These are phyloP conservation scores for Diplodia intermedia DNA, from an alignment of 2,329 filamentous ascomycete species.

Conservation along the genomic window DNA sequence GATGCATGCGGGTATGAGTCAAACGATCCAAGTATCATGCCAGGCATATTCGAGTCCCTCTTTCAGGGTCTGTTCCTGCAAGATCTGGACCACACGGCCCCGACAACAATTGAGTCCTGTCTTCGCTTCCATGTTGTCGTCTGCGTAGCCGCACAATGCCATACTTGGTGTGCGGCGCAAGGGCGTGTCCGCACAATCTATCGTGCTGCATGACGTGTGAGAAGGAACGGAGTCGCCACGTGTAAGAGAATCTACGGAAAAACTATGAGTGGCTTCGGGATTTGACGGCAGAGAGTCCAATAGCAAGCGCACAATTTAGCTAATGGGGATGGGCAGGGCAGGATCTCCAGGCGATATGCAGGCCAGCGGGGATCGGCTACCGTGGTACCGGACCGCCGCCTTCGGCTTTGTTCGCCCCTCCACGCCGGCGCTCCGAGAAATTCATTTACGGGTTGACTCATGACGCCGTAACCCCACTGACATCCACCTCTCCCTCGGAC, in stretches of 20 bases:
- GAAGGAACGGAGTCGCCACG: background rate
- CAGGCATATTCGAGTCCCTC: background rate
- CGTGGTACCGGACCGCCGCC: constrained; percentile 15
- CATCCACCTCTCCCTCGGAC: constrained; percentile 18
- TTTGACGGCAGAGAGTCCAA: background rate
- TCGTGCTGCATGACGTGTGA: background rate
- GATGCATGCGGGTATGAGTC: constrained; percentile 28
- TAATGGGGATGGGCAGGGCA: constrained; percentile 6
- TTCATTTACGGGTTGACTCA: constrained; percentile 33
- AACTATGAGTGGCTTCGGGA: background rate
- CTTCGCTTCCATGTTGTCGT: background rate
- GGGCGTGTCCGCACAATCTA: background rate
- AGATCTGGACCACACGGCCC: background rate
- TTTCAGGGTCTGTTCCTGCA: background rate
- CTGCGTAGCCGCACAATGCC: background rate
- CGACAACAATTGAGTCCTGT: background rate
- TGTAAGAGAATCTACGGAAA: background rate
- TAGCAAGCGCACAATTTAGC: constrained; percentile 5
- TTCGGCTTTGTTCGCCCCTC: constrained; percentile 31
- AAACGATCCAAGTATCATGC: background rate
- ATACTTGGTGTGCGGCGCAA: background rate
- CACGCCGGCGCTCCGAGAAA: constrained; percentile 28
- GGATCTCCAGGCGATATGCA: constrained; percentile 24
- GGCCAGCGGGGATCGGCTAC: constrained; percentile 21
- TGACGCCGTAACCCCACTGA: constrained; percentile 26